A percentile compares a stretch with the other conserved stretches of the same genome.
These are phyloP conservation scores for Globisporangium echinulatum DNA, from an alignment of 352 stramenopile genomes.

Conservation along the genomic window DNA sequence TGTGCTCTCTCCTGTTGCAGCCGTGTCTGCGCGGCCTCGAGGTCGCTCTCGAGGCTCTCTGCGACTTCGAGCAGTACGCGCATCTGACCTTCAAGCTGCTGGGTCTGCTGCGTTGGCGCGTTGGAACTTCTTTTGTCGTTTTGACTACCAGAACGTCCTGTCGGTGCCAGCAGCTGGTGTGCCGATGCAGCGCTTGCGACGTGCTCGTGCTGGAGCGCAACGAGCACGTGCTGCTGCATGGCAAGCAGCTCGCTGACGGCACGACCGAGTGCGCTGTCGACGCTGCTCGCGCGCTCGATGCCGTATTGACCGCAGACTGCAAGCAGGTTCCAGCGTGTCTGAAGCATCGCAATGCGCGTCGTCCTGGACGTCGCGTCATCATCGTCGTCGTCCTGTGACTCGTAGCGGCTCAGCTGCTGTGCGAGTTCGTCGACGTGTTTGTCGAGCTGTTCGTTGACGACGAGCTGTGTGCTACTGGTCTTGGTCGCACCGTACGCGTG, in stretches of 20 bases:
- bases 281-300: conserved; percentile 22
- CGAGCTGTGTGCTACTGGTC: conserved; percentile 14
- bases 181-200: conserved; percentile 9
- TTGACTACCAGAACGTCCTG: too few species aligned
- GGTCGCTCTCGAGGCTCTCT: conserved; percentile 50
- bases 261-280: conserved; percentile 26
- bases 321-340: conserved; percentile 44
- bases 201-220: conserved; percentile 26
- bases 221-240: conserved; percentile 48
- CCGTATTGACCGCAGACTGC: conserved; percentile 48
- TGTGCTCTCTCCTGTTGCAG: conserved; percentile 43
- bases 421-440: conserved; percentile 44
- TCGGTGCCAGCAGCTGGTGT: background rate
- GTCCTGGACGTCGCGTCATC: conserved; percentile 1
- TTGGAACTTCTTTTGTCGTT: background rate
- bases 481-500: conserved; percentile 19
- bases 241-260: conserved; percentile 32
- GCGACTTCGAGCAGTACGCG: conserved; percentile 60
- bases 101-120: background rate
- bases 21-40: conserved; percentile 35
- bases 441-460: conserved; percentile 44
- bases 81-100: conserved; percentile 26
- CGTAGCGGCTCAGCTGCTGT: conserved; percentile 32
- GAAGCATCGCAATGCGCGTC: conserved; percentile 19
- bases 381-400: conserved; percentile 2